A percentile compares a stretch with the other conserved stretches of the same genome.
These are phyloP conservation scores for Trichoderma gracile DNA, from an alignment of 2,329 filamentous ascomycete species.

Conservation along the genomic window DNA sequence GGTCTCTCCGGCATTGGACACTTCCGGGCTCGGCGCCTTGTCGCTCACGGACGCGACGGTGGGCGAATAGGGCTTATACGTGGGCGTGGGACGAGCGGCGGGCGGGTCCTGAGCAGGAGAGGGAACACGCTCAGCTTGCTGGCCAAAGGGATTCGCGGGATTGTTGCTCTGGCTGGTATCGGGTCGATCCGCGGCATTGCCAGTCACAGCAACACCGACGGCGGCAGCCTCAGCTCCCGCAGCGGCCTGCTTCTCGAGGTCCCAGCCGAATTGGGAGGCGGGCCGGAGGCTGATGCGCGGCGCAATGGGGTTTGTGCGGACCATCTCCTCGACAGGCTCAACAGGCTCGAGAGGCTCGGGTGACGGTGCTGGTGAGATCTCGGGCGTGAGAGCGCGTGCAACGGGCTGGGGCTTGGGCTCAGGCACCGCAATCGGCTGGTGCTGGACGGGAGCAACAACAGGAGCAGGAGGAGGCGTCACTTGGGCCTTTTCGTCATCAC, in stretches of 20 bases:
- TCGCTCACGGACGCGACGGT: slow-evolving; percentile 27
- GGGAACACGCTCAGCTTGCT: slow-evolving; percentile 54
- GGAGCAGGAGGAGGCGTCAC: background rate
- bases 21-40: background rate
- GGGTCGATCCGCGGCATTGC: slow-evolving; percentile 52
- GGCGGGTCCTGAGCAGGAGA: slow-evolving; percentile 43
- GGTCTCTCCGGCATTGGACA: slow-evolving; percentile 21
- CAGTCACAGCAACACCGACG: slow-evolving; percentile 29
- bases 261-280: slow-evolving; percentile 72
- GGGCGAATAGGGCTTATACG: slow-evolving; percentile 29
- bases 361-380: slow-evolving; percentile 10
- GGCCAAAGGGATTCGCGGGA: slow-evolving; percentile 70
- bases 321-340: slow-evolving; percentile 26
- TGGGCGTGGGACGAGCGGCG: background rate
- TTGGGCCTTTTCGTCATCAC: slow-evolving; percentile 66
- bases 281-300: slow-evolving; percentile 85
- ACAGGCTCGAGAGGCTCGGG: slow-evolving; percentile 32
- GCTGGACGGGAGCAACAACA: background rate
- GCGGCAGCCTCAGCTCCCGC: slow-evolving; percentile 32
- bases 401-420: background rate
- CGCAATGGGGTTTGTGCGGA: slow-evolving; percentile 50
- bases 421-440: too few species aligned
- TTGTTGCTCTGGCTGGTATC: slow-evolving; percentile 50
- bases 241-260: slow-evolving; percentile 51
- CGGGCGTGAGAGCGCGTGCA: background rate